Conservation (phyloP, 2,329 filamentous ascomycete species). For the Colletotrichum viniferum region DNA sequence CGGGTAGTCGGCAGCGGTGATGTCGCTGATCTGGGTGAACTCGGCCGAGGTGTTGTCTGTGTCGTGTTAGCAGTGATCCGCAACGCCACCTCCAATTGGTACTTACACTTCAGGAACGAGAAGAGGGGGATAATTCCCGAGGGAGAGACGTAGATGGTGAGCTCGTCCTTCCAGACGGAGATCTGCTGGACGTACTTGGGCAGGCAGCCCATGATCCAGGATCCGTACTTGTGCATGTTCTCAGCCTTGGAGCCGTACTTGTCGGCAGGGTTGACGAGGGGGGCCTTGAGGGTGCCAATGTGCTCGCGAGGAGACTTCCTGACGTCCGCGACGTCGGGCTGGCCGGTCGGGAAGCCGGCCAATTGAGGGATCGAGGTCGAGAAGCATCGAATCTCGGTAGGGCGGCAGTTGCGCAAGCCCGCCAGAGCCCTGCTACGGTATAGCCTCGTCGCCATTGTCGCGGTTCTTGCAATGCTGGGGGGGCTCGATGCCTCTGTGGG, state of each 20-base stretch:
- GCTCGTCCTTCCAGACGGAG: conserved; percentile 99
- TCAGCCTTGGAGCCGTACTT: conserved; percentile 89
- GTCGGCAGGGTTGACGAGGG: conserved; percentile 89
- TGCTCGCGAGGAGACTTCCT: conserved; percentile 65
- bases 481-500: conserved; percentile 22
- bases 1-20: conserved; percentile 95
- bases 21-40: conserved; percentile 90
- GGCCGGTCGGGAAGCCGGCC: conserved; percentile 22
- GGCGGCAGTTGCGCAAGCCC: conserved; percentile 24
- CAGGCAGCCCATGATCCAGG: conserved; percentile 94
- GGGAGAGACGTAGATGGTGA: conserved; percentile 91
- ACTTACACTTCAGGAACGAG: conserved; percentile 81
- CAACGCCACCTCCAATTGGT: neutral
- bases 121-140: conserved; percentile 90
- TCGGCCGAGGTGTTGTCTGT: conserved; percentile 94
- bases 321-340: conserved; percentile 67
- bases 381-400: conserved; percentile 22
- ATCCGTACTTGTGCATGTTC: conserved; percentile 89
- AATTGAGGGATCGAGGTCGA: conserved; percentile 25
- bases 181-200: conserved; percentile 99
- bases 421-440: conserved; percentile 60
- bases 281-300: conserved; percentile 68
- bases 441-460: conserved; percentile 65
- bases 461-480: conserved; percentile 19
- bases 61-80: neutral